Percentiles rank a stretch among this genome's conserved stretches.
These are phyloP conservation scores for Ophiostoma triangulosporum DNA, from an alignment of 2,329 filamentous ascomycete species.

Conservation along the genomic window DNA sequence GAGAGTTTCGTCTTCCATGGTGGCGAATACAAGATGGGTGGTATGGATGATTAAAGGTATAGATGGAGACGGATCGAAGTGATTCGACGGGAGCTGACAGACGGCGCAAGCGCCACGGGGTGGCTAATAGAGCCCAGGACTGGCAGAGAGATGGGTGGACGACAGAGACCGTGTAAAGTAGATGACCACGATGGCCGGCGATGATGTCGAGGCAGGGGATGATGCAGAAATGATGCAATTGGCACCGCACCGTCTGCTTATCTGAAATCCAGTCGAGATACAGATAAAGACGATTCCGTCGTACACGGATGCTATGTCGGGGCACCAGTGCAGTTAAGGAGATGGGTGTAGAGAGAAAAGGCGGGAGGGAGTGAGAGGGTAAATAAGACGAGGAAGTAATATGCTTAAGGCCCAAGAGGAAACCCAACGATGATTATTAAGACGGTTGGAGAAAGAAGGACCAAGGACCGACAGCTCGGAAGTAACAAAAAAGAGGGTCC, in stretches of 20 bases:
- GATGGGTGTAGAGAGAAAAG: neutral
- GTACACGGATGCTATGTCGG: neutral
- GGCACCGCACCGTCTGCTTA: neutral
- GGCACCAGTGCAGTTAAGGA: neutral
- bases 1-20: conserved; percentile 16
- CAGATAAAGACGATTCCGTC: neutral
- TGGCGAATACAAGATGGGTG: neutral
- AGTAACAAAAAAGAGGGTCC: too few relatives aligned
- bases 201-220: too few relatives aligned
- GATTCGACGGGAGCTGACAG: neutral
- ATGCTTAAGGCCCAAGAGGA: too few relatives aligned
- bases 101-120: neutral
- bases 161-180: neutral
- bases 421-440: too few relatives aligned
- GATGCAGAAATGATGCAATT: neutral
- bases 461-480: too few relatives aligned
- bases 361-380: neutral
- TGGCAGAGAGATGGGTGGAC: neutral
- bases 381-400: neutral
- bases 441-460: too few relatives aligned
- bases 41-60: neutral
- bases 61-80: neutral
- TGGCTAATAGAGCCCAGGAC: neutral
- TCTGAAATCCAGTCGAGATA: too few relatives aligned
- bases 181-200: neutral